Percentiles rank a stretch among this genome's conserved stretches.
phyloP scores from a whole-genome alignment of 495 filamentous ascomycete species.

The Neurospora sublineolata region DNA sequence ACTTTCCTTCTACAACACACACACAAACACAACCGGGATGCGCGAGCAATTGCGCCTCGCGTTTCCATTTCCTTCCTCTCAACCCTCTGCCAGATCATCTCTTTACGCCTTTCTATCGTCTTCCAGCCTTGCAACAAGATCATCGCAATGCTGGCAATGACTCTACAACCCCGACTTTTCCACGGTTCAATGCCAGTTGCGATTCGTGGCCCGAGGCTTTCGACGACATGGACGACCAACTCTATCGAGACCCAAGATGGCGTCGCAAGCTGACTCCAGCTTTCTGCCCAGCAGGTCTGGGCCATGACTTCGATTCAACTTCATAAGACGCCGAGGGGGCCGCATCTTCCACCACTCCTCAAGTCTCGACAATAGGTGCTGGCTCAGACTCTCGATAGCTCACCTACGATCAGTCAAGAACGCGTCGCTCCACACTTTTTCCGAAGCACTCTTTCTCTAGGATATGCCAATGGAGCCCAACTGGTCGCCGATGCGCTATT shows the following conservation, averaged over 20 bases:
- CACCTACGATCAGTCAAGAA: not conserved
- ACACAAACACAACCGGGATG: not conserved
- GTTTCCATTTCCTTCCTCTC: not conserved
- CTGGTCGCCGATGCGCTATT: not conserved
- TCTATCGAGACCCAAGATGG: not conserved
- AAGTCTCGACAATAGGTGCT: not conserved
- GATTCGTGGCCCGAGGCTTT: not conserved
- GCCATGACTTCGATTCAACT: not conserved
- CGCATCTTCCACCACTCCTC: not conserved
- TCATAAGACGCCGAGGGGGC: not conserved
- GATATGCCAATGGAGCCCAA: not conserved
- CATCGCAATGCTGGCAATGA: not conserved
- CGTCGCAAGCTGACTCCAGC: not conserved
- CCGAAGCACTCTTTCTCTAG: no score
- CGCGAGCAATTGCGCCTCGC: not conserved
- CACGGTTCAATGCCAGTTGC: not conserved
- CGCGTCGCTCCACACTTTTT: no score
- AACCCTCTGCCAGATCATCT: not conserved
- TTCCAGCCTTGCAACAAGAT: not conserved
- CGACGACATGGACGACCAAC: not conserved
- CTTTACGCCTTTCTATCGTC: not conserved
- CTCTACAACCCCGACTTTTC: not conserved
- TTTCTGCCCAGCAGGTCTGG: not conserved
- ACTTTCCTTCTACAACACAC: not conserved
- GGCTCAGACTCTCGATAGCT: not conserved